phyloP scores from a whole-genome alignment of 768 basidiomycete species.

The Xanthoconium stramineum region DNA sequence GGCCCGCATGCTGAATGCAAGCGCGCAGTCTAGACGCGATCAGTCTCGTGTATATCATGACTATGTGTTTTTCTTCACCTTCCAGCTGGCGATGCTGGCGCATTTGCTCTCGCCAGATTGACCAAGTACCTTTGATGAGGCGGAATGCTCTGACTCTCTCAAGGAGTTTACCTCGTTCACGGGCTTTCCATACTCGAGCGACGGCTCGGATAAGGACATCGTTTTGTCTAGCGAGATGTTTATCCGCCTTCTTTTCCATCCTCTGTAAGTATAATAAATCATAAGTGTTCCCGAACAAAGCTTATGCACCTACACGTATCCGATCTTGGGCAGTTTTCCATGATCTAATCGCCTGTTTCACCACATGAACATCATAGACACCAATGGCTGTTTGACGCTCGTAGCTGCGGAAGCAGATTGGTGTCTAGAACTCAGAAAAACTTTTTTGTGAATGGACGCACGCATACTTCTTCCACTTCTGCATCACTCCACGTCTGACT shows the following conservation, averaged over 20 bases:
- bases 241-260: constrained; percentile 54
- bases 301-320: constrained; percentile 42
- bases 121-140: constrained; percentile 45
- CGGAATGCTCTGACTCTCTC: constrained; percentile 48
- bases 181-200: constrained; percentile 64
- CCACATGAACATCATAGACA: constrained; percentile 39
- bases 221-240: constrained; percentile 55
- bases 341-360: constrained; percentile 44
- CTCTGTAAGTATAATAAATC: constrained; percentile 37
- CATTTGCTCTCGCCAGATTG: constrained; percentile 48
- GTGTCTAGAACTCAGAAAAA: neutral
- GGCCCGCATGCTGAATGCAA: constrained; percentile 46
- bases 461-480: constrained; percentile 57
- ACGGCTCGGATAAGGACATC: constrained; percentile 56
- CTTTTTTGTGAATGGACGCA: constrained; percentile 33
- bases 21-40: constrained; percentile 41
- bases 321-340: constrained; percentile 57
- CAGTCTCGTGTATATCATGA: constrained; percentile 3
- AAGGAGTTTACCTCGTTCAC: constrained; percentile 57
- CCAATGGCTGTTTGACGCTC: constrained; percentile 42
- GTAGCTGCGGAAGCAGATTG: constrained; percentile 34
- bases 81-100: constrained; percentile 39
- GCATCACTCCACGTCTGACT: constrained; percentile 46
- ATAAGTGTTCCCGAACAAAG: neutral
- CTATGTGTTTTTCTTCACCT: constrained; percentile 36